Evolutionary conservation across 495 filamentous ascomycete species (phyloP), one percentile per base, ranked within the genome.

Genomic region (Halenospora varia): DNA sequence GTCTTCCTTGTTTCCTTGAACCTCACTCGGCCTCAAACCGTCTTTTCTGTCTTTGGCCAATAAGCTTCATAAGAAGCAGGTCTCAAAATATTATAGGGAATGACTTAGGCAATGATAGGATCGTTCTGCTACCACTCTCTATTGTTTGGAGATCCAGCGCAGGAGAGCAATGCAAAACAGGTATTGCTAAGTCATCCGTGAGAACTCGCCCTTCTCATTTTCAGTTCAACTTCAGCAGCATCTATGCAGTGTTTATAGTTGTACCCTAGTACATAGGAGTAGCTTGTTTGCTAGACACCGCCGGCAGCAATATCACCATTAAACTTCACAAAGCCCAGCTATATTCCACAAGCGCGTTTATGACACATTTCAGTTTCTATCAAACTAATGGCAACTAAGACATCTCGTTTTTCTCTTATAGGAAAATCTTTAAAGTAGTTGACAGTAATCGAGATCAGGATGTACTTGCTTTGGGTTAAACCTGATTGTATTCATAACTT

Each of bases 401-500:
- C 17, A 49, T 49, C 47, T 49, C 4, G 1, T 49, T 49, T 49
- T 49, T 49, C 4, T 49, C 47, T 49, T 20, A 23, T 49, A 49
- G 20, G 47, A 49, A 49, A 35, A 35, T 49, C 47, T 49, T 49
- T 49, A 49, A 49, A 49, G 47, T 49, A 49, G 22, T 49, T 49
- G 25, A 49, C 17, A 49, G 4, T 25, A 49, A 49, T 49, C 4
- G 4, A 49, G 47, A 25, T 49, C 22, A 49, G 47, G 47, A 49
- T 49, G 17, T 49, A 23, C 22, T 49, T 49, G 4, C 20, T 49
- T 49, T 49, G 25, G 47, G 47, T 25, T 49, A 49, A 49, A 35
- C 4, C 47, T 49, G 22, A 25, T 49, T 49, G 9, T 25, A 22
- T 49, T 74, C 60, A 87, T 54, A 88, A 63, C 66, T 79, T 86